Percentiles rank a stretch among this genome's conserved stretches.
Conservation (phyloP, 2,329 filamentous ascomycete species). For the Seiridium cupressi region DNA sequence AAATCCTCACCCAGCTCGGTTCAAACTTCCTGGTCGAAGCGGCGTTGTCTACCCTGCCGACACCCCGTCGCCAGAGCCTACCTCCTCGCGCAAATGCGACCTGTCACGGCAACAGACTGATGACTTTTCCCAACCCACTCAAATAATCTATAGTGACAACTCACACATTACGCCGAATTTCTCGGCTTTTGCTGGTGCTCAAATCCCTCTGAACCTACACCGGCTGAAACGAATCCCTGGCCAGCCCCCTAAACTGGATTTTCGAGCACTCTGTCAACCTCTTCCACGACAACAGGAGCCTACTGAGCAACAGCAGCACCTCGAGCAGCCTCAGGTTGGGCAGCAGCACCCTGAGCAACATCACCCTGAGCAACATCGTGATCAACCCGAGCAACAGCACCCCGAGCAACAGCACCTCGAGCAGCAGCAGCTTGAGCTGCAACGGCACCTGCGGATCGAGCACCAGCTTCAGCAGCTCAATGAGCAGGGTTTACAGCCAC, state of each 20-base stretch:
- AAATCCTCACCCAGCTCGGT: not conserved
- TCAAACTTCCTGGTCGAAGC: not conserved
- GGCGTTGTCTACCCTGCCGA: not conserved
- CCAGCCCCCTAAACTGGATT: not conserved
- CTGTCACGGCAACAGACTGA: not conserved
- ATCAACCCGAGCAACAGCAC: not conserved
- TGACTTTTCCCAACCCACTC: not conserved
- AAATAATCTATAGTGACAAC: not conserved
- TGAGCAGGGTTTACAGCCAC: not conserved
- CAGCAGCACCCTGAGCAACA: not conserved
- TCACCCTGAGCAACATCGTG: not conserved
- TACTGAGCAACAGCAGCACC: not conserved
- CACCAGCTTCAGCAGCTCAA: not conserved
- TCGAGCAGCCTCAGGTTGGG: too few species aligned
- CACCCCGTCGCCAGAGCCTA: not conserved
- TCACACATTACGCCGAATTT: too few species aligned
- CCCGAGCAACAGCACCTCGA: too few species aligned
- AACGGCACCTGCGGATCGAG: not conserved
- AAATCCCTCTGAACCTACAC: not conserved
- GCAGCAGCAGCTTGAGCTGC: not conserved
- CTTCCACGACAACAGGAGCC: not conserved
- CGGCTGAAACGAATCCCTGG: not conserved
- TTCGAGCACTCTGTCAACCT: not conserved
- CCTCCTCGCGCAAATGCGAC: not conserved
- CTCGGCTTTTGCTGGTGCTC: too few species aligned